Evolutionary conservation across 306 rosid species (phyloP).

Genomic region (Glycine soja): DNA sequence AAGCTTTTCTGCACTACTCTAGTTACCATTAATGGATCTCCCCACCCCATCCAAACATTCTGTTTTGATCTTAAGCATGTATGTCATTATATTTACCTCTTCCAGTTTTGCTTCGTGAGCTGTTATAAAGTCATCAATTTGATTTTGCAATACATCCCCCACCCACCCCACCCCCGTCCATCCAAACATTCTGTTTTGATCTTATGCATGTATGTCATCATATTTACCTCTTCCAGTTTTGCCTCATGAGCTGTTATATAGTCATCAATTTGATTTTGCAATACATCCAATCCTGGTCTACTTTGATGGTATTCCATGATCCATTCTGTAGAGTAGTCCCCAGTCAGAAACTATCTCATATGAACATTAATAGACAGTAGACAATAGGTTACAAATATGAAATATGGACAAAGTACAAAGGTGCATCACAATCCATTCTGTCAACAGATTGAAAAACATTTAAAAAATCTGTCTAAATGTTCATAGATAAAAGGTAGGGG

Average conservation of each 20-base stretch:
- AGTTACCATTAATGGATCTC: background rate
- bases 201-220: background rate
- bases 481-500: background rate
- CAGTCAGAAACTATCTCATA: slow-evolving; percentile 43
- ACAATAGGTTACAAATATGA: background rate
- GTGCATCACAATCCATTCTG: slow-evolving; percentile 10
- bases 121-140: slow-evolving; percentile 72
- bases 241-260: slow-evolving; percentile 74
- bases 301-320: slow-evolving; percentile 66
- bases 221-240: slow-evolving; percentile 69
- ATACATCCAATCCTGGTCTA: slow-evolving; percentile 71
- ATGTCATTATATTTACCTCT: slow-evolving; percentile 56
- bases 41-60: background rate
- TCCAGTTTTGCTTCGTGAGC: slow-evolving; percentile 74
- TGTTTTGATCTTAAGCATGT: background rate
- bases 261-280: slow-evolving; percentile 76
- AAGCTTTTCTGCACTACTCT: background rate
- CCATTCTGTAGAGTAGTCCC: slow-evolving; percentile 73
- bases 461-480: background rate
- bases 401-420: slow-evolving; percentile 8
- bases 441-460: slow-evolving; percentile 21
- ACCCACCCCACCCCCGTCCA: too few species aligned
- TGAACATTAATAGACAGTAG: slow-evolving; percentile 14
- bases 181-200: slow-evolving; percentile 13
- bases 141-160: slow-evolving; percentile 67